Percentiles rank a stretch among this genome's conserved stretches.
These are phyloP conservation scores for Fraxinus anomala DNA, from an alignment of 257 asterid species.

Conservation along the genomic window DNA sequence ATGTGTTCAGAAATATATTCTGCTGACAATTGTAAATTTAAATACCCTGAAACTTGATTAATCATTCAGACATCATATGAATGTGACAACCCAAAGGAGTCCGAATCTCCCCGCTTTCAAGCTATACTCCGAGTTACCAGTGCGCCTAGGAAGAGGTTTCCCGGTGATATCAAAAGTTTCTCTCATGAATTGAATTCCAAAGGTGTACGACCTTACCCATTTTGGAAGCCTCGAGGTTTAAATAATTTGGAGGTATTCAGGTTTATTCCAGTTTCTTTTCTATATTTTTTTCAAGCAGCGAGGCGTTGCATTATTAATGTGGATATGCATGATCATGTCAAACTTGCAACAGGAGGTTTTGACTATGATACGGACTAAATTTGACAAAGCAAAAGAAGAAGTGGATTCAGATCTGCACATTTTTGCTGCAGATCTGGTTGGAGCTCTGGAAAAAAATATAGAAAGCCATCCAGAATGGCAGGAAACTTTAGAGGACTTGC, in stretches of 20 bases:
- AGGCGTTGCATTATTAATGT: conserved; percentile 22
- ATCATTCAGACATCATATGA: conserved; percentile 71
- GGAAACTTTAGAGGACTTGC: conserved; percentile 93
- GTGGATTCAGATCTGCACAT: conserved; percentile 94
- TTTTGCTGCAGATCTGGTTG: conserved; percentile 94
- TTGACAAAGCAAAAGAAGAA: conserved; percentile 98
- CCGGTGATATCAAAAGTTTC: conserved; percentile 94
- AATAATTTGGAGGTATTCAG: conserved; percentile 86
- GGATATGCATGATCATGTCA: conserved; percentile 27
- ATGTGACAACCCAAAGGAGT: conserved; percentile 94
- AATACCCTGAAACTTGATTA: conserved; percentile 20
- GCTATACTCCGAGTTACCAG: conserved; percentile 96
- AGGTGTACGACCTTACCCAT: conserved; percentile 98
- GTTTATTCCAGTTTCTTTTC: conserved; percentile 11
- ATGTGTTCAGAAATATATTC: conserved; percentile 13
- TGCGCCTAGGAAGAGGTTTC: conserved; percentile 97
- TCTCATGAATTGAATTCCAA: conserved; percentile 96
- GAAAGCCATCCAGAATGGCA: conserved; percentile 95
- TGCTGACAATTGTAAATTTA: background rate
- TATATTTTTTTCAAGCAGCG: conserved; percentile 16
- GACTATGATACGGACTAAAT: conserved; percentile 82
- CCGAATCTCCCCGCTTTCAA: conserved; percentile 96
- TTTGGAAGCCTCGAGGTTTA: conserved; percentile 91
- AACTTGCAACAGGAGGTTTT: conserved; percentile 73
- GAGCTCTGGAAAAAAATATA: conserved; percentile 84